phyloP scores from a whole-genome alignment of 768 basidiomycete species.

The Mycena sanguinolenta region DNA sequence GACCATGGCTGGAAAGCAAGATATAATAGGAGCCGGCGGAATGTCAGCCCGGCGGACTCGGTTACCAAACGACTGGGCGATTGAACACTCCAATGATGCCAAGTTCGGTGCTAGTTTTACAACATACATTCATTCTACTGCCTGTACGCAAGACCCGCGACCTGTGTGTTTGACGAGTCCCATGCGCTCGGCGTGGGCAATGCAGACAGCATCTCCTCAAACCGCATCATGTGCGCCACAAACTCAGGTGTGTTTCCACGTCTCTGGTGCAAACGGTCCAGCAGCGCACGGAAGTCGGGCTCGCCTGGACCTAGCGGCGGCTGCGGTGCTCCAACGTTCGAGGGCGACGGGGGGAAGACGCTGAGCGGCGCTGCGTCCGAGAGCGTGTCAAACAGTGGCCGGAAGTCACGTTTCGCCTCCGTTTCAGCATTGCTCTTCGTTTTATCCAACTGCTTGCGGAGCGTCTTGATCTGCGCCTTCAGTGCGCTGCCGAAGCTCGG shows the following conservation, averaged over 20 bases:
- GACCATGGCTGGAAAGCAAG: not conserved
- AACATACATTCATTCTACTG: not conserved
- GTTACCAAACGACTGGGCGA: not conserved
- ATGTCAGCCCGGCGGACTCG: no score
- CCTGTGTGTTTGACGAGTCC: constrained; percentile 21
- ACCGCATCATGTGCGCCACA: constrained; percentile 1
- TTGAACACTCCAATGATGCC: not conserved
- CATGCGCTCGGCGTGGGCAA: constrained; percentile 7
- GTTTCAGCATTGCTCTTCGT: not conserved
- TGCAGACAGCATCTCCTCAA: not conserved
- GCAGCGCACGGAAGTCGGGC: constrained; percentile 30
- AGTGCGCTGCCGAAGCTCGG: constrained; percentile 65
- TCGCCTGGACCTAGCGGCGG: constrained; percentile 8
- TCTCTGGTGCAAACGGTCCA: constrained; percentile 25
- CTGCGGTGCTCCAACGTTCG: not conserved
- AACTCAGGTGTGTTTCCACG: not conserved
- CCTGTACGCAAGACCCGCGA: not conserved
- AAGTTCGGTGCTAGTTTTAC: not conserved
- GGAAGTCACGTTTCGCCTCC: constrained; percentile 29
- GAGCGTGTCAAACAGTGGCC: constrained; percentile 26
- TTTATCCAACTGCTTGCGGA: constrained; percentile 77
- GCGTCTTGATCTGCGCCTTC: constrained; percentile 68
- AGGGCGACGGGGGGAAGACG: constrained; percentile 8
- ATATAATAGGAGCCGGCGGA: not conserved
- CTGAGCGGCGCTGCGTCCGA: not conserved